Percentiles rank a stretch among this genome's conserved stretches.
These are phyloP conservation scores for Cyphellophora attinorum DNA, from an alignment of 2,329 filamentous ascomycete genomes.

Conservation along the genomic window DNA sequence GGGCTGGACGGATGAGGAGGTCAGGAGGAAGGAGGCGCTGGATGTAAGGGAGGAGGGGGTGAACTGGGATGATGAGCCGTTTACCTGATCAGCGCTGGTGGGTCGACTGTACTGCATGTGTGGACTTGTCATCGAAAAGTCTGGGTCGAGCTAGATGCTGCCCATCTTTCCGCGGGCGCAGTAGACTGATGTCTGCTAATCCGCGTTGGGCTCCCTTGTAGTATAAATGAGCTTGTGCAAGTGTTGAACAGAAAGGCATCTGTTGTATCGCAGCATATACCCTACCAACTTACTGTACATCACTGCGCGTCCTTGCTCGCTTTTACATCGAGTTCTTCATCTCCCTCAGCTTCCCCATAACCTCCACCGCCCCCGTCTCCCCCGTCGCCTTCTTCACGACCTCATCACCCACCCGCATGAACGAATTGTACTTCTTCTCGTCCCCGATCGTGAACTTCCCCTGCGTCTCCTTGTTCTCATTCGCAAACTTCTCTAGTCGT, in stretches of 20 bases:
- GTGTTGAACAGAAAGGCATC: too few species aligned
- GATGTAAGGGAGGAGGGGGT: conserved; percentile 27
- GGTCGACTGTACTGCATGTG: too few species aligned
- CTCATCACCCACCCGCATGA: conserved; percentile 78
- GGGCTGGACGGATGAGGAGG: conserved; percentile 11
- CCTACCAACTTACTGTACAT: too few species aligned
- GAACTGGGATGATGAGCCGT: neutral
- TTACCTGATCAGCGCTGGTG: too few species aligned
- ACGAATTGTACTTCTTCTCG: conserved; percentile 91
- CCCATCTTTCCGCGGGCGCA: too few species aligned
- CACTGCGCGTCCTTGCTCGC: too few species aligned
- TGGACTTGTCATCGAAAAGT: too few species aligned
- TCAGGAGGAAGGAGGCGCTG: conserved; percentile 22
- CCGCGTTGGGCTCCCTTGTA: too few species aligned
- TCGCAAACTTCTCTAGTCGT: conserved; percentile 66
- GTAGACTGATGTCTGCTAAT: too few species aligned
- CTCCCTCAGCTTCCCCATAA: conserved; percentile 77
- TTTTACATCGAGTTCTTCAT: conserved; percentile 58
- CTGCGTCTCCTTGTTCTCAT: conserved; percentile 76
- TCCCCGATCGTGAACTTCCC: conserved; percentile 95
- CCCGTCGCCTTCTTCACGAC: conserved; percentile 76
- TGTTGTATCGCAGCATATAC: too few species aligned
- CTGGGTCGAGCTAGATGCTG: too few species aligned
- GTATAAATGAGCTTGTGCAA: too few species aligned
- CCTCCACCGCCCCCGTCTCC: conserved; percentile 66